Evolutionary conservation across 768 basidiomycete genomes (phyloP), one percentile per base, ranked within the genome.

Genomic region (Lactarius trivialis): DNA sequence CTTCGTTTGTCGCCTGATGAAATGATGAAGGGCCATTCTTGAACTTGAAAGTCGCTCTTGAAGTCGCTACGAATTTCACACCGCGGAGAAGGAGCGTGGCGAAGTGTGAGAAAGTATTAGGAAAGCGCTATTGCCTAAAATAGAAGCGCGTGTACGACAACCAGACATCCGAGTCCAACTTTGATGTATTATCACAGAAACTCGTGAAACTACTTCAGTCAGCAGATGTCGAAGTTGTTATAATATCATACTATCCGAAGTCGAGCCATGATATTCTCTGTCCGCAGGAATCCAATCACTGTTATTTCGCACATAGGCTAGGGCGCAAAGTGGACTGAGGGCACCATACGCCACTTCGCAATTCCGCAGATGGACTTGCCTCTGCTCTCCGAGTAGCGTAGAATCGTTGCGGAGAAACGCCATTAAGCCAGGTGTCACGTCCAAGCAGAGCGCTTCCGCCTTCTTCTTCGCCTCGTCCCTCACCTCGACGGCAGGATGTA

Each of bases 391-490:
- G 21, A 8, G n/a, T 6, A 19, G 37, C 9, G 39, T 3, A 7
- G 55, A 4, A 4, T 32, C 19, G 7, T 17, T 49, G 9, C 4
- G 28, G 7, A 61, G 60, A 39, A 61, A 49, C 9, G 55, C 55
- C 55, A 56, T 61, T 49, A 56, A 45, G 3, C 60, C 50, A 15
- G 60, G 50, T 28, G 37, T 56, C 55, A 52, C 12, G 30, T 61
- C 55, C 55, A 51, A 28, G 17, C 49, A 19, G 12, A 30, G 36
- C 21, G 15, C 28, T 26, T 41, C 55, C 14, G n/a, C 48, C 8
- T 21, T 56, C 28, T 50, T 51, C 55, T 3, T 39, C 19, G 15
- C 19, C 26, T 12, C 54, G 36, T 34, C 36, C 28, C 41, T 7
- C 11, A 2, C 7, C 15, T 32, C 37, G 24, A 43, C 17, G 12